Conservation (phyloP, 306 rosid species). For the Ceratonia siliqua region DNA sequence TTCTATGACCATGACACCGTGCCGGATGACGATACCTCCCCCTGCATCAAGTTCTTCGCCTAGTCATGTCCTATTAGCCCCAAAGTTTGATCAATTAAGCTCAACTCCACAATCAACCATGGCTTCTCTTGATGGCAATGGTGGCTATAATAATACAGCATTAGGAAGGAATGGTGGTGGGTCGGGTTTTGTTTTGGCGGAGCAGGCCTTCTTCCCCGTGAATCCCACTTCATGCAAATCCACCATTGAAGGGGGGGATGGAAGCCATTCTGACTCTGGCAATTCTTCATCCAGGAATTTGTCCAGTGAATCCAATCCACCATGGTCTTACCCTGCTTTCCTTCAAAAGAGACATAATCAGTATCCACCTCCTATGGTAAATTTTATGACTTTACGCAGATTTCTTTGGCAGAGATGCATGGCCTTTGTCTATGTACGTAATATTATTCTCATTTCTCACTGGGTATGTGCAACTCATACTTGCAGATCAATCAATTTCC, state of each 20-base stretch:
- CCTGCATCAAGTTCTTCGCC: background rate
- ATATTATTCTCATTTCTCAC: background rate
- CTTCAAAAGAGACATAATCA: slow-evolving; percentile 34
- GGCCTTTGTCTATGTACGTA: background rate
- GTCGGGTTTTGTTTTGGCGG: slow-evolving; percentile 21
- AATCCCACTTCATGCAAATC: slow-evolving; percentile 23
- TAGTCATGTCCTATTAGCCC: background rate
- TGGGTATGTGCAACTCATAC: background rate
- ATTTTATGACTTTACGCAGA: background rate
- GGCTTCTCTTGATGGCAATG: slow-evolving; percentile 7
- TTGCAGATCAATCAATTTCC: slow-evolving; percentile 48
- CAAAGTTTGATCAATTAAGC: slow-evolving; percentile 33
- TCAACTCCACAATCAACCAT: background rate
- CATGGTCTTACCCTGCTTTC: slow-evolving; percentile 24
- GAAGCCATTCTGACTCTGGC: slow-evolving; percentile 25
- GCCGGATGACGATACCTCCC: background rate
- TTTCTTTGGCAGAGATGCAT: background rate
- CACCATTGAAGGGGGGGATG: slow-evolving; percentile 30
- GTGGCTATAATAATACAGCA: background rate
- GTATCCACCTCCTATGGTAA: slow-evolving; percentile 38
- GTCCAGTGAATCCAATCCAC: slow-evolving; percentile 25
- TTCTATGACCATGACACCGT: background rate
- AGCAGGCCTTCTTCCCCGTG: slow-evolving; percentile 26
- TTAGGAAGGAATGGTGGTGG: slow-evolving; percentile 29
- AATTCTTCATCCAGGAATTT: slow-evolving; percentile 30